phyloP scores from a whole-genome alignment of 768 basidiomycete genomes.

The Termitomyces eurrhizus region DNA sequence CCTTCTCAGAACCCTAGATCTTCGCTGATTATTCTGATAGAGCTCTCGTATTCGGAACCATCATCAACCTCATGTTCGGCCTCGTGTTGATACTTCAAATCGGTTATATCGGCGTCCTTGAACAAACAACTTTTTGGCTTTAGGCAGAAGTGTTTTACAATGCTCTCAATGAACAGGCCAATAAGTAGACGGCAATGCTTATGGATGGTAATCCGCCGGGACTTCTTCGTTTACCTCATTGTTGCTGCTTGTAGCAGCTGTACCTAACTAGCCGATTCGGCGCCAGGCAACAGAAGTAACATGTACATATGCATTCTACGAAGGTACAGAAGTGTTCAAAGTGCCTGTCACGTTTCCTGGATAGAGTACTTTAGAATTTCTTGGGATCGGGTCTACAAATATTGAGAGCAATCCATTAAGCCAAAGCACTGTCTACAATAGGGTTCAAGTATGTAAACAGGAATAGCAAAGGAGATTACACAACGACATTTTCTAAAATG shows the following conservation, averaged over 20 bases:
- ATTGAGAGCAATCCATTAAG: background rate
- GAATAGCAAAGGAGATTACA: background rate
- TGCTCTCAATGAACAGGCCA: background rate
- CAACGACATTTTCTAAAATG: background rate
- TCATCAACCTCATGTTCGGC: constrained; percentile 32
- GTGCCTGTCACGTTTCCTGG: constrained; percentile 4
- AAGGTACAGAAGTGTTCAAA: constrained; percentile 7
- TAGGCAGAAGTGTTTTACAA: constrained; percentile 4
- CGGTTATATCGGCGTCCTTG: constrained; percentile 7
- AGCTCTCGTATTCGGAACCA: constrained; percentile 13
- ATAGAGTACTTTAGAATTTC: constrained; percentile 3
- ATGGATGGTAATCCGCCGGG: background rate
- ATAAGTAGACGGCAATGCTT: background rate
- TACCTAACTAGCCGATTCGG: constrained; percentile 1
- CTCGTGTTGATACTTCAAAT: constrained; percentile 33
- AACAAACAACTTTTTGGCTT: background rate
- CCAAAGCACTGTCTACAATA: background rate
- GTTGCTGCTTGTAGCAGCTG: constrained; percentile 14
- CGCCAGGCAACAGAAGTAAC: background rate
- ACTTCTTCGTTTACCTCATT: constrained; percentile 27
- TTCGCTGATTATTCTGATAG: constrained; percentile 20
- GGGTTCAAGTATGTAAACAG: background rate
- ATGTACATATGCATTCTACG: constrained; percentile 13
- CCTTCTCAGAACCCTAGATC: constrained; percentile 18
- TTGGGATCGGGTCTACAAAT: background rate